Evolutionary conservation across 177 flowering plant genomes (phyloP), one percentile per base, ranked within the genome.

Genomic region (Vitis hybrid): DNA sequence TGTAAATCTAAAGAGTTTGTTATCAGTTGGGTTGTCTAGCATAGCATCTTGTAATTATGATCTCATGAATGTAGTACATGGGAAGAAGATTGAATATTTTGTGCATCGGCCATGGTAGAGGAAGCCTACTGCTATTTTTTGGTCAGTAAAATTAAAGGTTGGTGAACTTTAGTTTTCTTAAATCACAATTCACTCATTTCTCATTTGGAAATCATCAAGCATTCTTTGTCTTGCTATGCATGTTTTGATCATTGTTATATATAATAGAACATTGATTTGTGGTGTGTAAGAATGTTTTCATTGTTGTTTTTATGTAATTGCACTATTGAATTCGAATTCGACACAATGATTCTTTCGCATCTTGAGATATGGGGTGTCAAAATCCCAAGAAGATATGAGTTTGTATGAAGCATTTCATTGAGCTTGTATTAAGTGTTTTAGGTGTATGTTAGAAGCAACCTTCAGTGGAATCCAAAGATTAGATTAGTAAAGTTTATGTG

Each of bases 31-130:
- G 18, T 75, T 95, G 80, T 71, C 97, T 64, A 71, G 92, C 49
- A 22, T 95, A 60, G 81, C 90, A 31, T 85, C 87, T 44, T 83
- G 84, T 70, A 64, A 70, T 74, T 89, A 70, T 78, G 88, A 90
- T 75, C 79, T 95, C 33, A 24, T 3, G 64, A 75, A 71, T 71
- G 91, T 83, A 0, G 81, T 82, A 50, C 66, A 19, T 50, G 95
- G 95, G 47, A 71, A 84, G 75, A 84, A 78, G 77, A 64, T 28
- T 94, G 94, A 82, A 74, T 51, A 69, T 92, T 63, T 83, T 94
- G 53, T 94, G 99, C 78, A 82, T 96, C 22, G 97, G 98, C 67
- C 97, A 94, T 84, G 98, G 97, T 65, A 97, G 95, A 50, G 98
- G 99, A 73, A 94, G 94, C 84, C 83, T 96, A 65, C 98, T 97